Evolutionary conservation across 352 stramenopile species (phyloP).

Genomic region (Globisporangium solare): DNA sequence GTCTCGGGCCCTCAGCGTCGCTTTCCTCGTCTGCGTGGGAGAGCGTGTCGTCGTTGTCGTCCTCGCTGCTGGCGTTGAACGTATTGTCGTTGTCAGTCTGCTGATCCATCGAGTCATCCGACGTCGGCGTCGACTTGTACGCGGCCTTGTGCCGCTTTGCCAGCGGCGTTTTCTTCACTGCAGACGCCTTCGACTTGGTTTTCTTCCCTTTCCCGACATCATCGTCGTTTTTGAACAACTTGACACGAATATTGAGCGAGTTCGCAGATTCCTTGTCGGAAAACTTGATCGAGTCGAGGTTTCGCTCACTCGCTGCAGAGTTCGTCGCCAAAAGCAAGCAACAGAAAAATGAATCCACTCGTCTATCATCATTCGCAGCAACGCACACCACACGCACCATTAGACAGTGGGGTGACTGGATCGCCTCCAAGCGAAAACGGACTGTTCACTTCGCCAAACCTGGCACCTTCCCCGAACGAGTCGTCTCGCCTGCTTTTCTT

Average conservation of each 20-base stretch:
- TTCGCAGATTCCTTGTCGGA: conserved; percentile 35
- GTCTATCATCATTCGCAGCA: not conserved
- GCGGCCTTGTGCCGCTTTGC: conserved; percentile 25
- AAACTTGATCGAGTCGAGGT: conserved; percentile 54
- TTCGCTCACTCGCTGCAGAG: conserved; percentile 51
- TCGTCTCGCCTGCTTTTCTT: conserved; percentile 27
- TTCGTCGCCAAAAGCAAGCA: not conserved
- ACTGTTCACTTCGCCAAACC: conserved; percentile 39
- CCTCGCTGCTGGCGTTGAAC: conserved; percentile 39
- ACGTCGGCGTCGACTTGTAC: conserved; percentile 43
- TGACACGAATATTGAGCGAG: conserved; percentile 46
- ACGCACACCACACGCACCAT: conserved; percentile 25
- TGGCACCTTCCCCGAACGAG: conserved; percentile 23
- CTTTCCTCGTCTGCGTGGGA: conserved; percentile 37
- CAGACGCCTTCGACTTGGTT: conserved; percentile 18
- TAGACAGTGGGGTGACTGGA: conserved; percentile 61
- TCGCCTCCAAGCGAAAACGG: conserved; percentile 61
- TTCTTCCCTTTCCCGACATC: conserved; percentile 21
- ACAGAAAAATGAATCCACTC: not conserved
- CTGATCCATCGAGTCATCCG: conserved; percentile 39
- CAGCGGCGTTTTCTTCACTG: conserved; percentile 9
- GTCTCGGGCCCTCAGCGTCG: conserved; percentile 29
- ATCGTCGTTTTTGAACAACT: conserved; percentile 37
- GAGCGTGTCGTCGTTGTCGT: conserved; percentile 29
- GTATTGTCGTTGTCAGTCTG: conserved; percentile 65